Base-by-base conservation (phyloP, 441 rosid species). In the Populus tomentosa region DNA sequence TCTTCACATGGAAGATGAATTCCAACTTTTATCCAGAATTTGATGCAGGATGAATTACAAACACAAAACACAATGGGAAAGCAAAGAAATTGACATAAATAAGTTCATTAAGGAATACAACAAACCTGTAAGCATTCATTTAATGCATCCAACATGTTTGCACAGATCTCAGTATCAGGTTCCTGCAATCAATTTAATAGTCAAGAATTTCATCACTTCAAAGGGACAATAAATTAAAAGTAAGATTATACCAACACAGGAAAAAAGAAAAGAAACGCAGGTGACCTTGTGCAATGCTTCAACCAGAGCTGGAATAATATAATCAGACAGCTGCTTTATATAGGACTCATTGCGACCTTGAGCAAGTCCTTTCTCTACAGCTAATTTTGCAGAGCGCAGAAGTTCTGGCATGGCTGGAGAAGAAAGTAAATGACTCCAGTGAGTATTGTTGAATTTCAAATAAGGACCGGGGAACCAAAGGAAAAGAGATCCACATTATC, bases 51-150 rank as follows among this genome's bases (percentile, higher is more conserved):
- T 26, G 28, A 26, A 2, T 72, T 18, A 50, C 59, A 50, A 50
- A 16, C 59, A n/a, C 4, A 7, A 23, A 16, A 26, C 2, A 1
- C 38, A 61, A 14, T 46, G 40, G 9, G 1, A 32, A 18, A 21
- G 0, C 21, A 33, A 14, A 72, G 26, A 67, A 66, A 64, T 3
- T 53, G 33, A 59, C 23, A 70, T 13, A 16, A 73, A 26, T 64
- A 33, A 69, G 5, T 20, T 65, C 50, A 62, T 7, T 23, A 66
- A 28, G 11, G 24, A n/a, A 26, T 32, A 69, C n/a, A n/a, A 72
- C 86, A 63, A 80, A 96, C 99, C 98, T 96, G 99, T 72, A 94
- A 56, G 84, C 99, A 96, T 81, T 96, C 99, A 77, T 96, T 96
- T 81, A 96, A 82, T 33, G 99, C 93, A 77, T 93, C 98, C 90